Base-by-base conservation (phyloP, 106 monocot species). In the Dendrobium officinale region DNA sequence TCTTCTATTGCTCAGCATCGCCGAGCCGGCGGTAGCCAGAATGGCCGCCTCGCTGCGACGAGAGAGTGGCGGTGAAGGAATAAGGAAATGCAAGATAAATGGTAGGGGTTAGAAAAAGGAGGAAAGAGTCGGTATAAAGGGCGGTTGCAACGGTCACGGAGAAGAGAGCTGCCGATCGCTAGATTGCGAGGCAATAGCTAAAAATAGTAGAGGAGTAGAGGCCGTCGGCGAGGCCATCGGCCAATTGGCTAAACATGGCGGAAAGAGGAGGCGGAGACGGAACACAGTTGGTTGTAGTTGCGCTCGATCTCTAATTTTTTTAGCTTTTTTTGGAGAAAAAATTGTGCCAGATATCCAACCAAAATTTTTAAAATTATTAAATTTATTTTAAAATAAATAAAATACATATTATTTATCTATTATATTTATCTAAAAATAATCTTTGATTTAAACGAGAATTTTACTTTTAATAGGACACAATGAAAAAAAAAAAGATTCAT, bases 141-240 rank as follows among this genome's bases (percentile, higher is more conserved):
- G 27, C 9, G 67, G 67, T 24, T 31, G 29, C 67, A 67, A 67
- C 67, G 67, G 67, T 67, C 31, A 31, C 22, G 29, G 67, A 67
- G 67, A 10, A 27, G 67, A 67, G 67, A 24, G 13, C 27, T 67
- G 67, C 67, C 67, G 29, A 67, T n/a, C 67, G 67, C 27, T 67
- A 10, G 27, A 26, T 67, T 18, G 5, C 67, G 67, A 5, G 26
- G 27, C 5, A 2, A 2, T 67, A n/a, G 6, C 67, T 67, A 67
- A 27, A 67, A 67, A 26, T 29, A 67, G 67, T 2, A 27, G 27
- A 29, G n/a, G 67, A 67, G 67, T 31, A 4, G 67, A 9, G 67
- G 67, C 67, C 67, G 11, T 26, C 67, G 67, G 67, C 27, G 67
- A 9, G 67, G 67, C 67, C 67, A 31, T 26, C 67, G 67, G 67